A percentile compares a stretch with the other conserved stretches of the same genome.
phyloP scores from a whole-genome alignment of 139 green algal genomes.

The Coccomyxa sp. region DNA sequence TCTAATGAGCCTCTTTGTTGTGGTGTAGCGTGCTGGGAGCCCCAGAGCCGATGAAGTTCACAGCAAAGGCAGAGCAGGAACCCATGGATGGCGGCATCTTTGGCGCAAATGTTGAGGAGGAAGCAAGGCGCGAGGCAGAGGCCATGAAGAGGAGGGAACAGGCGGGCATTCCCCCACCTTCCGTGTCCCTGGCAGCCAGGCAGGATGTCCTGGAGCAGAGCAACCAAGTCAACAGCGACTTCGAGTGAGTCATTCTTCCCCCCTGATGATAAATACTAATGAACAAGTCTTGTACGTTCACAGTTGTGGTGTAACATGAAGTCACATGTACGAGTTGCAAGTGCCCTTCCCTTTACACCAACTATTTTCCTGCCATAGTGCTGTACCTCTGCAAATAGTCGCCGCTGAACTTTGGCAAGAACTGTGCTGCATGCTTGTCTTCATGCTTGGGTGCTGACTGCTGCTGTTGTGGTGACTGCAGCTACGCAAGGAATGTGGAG shows the following conservation, averaged over 20 bases:
- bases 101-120: neutral
- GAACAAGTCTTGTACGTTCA: neutral
- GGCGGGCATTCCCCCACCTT: neutral
- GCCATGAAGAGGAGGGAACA: neutral
- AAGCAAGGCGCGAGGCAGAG: conserved; percentile 2
- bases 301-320: neutral
- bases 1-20: too few species aligned
- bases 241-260: conserved; percentile 12
- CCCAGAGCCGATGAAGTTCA: too few species aligned
- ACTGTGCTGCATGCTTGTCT: neutral
- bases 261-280: neutral
- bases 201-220: conserved; percentile 25
- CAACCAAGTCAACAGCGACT: conserved; percentile 6
- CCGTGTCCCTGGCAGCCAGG: conserved; percentile 20
- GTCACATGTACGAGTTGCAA: too few species aligned
- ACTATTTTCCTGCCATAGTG: too few species aligned
- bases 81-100: neutral
- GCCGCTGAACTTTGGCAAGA: neutral
- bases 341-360: too few species aligned
- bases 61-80: too few species aligned
- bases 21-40: too few species aligned
- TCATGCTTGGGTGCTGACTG: neutral
- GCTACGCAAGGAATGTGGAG: conserved; percentile 24
- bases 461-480: neutral
- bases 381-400: neutral